These are phyloP conservation scores for Cadophora sp. DNA, from an alignment of 2,329 filamentous ascomycete genomes.

Conservation along the genomic window DNA sequence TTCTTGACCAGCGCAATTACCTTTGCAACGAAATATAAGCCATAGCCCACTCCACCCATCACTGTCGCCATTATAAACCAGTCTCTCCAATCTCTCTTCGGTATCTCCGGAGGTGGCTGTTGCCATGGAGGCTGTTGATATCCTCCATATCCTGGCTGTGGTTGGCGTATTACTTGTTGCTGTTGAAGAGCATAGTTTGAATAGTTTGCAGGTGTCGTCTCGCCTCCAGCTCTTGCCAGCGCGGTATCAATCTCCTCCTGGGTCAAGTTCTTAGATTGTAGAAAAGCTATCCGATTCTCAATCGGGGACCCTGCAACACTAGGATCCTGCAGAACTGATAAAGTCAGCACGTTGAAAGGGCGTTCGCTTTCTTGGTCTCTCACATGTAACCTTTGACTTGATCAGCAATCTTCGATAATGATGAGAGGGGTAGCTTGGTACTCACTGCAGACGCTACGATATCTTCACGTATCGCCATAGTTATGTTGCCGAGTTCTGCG, in stretches of 20 bases:
- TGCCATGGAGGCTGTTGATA: constrained; percentile 64
- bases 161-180: constrained; percentile 50
- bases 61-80: constrained; percentile 99
- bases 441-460: constrained; percentile 81
- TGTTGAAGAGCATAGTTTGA: constrained; percentile 49
- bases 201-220: constrained; percentile 52
- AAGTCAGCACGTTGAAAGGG: constrained; percentile 28
- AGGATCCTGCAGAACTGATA: constrained; percentile 87
- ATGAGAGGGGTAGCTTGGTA: constrained; percentile 1
- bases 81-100: constrained; percentile 92
- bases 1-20: constrained; percentile 50
- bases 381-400: constrained; percentile 45
- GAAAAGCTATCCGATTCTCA: constrained; percentile 90
- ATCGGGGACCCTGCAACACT: constrained; percentile 88
- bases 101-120: constrained; percentile 62
- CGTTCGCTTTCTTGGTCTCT: constrained; percentile 28
- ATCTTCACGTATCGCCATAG: constrained; percentile 92
- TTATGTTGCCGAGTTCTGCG: constrained; percentile 24
- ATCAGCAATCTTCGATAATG: constrained; percentile 34
- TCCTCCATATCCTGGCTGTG: constrained; percentile 52
- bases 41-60: constrained; percentile 87
- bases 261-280: constrained; percentile 96
- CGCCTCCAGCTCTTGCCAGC: constrained; percentile 75
- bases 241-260: constrained; percentile 92
- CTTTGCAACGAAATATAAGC: constrained; percentile 86